phyloP scores from a whole-genome alignment of 768 basidiomycete species.

The Ramaria sp. region DNA sequence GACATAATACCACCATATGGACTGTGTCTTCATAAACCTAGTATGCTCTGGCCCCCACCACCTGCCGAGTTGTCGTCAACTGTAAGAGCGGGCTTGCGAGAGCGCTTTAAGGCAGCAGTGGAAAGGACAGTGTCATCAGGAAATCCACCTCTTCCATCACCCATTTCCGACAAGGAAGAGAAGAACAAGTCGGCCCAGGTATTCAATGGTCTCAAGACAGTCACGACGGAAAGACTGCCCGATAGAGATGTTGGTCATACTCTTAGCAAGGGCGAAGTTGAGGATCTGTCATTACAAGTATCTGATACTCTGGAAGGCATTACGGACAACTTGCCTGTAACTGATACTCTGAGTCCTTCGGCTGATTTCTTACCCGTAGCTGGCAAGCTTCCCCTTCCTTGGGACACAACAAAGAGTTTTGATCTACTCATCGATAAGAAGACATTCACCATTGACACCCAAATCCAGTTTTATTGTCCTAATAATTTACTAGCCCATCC shows the following conservation, averaged over 20 bases:
- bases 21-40: conserved; percentile 53
- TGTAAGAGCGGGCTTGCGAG: conserved; percentile 4
- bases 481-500: conserved; percentile 61
- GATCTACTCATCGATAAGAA: conserved; percentile 34
- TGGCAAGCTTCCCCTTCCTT: conserved; percentile 6
- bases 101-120: not conserved
- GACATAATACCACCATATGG: conserved; percentile 76
- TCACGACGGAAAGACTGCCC: too few relatives aligned
- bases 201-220: too few relatives aligned
- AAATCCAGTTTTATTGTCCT: conserved; percentile 79
- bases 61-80: conserved; percentile 1
- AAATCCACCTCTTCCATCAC: not conserved
- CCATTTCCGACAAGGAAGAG: not conserved
- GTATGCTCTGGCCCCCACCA: conserved; percentile 5
- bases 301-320: not conserved
- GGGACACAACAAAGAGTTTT: conserved; percentile 27
- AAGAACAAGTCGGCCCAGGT: not conserved
- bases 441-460: conserved; percentile 31
- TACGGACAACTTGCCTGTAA: not conserved
- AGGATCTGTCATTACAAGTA: not conserved
- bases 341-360: not conserved
- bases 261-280: not conserved
- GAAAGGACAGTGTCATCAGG: not conserved
- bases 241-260: too few relatives aligned
- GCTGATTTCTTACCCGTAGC: not conserved